These are phyloP conservation scores for Mycosphaerella sp. DNA, from an alignment of 2,329 filamentous ascomycete genomes.

Conservation along the genomic window DNA sequence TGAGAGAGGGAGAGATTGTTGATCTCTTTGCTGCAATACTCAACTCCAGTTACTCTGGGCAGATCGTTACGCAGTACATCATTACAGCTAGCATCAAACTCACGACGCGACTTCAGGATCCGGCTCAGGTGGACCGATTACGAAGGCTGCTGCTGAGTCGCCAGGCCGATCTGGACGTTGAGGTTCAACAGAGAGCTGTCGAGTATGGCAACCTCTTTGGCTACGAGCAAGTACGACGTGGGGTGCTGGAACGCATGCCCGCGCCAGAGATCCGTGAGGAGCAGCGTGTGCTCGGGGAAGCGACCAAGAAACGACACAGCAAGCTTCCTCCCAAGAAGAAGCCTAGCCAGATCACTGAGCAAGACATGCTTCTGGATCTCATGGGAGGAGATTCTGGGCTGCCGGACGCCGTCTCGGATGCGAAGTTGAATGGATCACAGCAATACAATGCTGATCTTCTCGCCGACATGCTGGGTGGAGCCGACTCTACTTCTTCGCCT, in stretches of 20 bases:
- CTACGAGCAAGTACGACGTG: slow-evolving; percentile 77
- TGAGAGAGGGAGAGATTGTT: slow-evolving; percentile 83
- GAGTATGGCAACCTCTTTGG: slow-evolving; percentile 95
- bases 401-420: slow-evolving; percentile 52
- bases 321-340: slow-evolving; percentile 65
- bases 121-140: slow-evolving; percentile 79
- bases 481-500: slow-evolving; percentile 45
- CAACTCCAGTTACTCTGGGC: slow-evolving; percentile 88
- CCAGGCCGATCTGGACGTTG: slow-evolving; percentile 83
- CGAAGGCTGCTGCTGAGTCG: slow-evolving; percentile 70
- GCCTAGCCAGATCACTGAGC: slow-evolving; percentile 74
- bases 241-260: slow-evolving; percentile 96
- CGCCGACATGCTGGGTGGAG: slow-evolving; percentile 82
- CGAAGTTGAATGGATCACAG: slow-evolving; percentile 51
- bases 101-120: slow-evolving; percentile 76
- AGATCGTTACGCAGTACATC: slow-evolving; percentile 91
- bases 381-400: slow-evolving; percentile 64
- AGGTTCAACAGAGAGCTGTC: slow-evolving; percentile 91
- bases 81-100: slow-evolving; percentile 92
- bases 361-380: slow-evolving; percentile 84
- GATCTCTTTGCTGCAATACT: slow-evolving; percentile 90
- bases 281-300: slow-evolving; percentile 80
- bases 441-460: slow-evolving; percentile 76
- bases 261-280: slow-evolving; percentile 95
- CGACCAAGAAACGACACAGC: slow-evolving; percentile 47